Percentiles rank a stretch among this genome's conserved stretches.
Conservation (phyloP, 192 early-diverging fungal species). For the Rhizoclosmatium globosum region DNA sequence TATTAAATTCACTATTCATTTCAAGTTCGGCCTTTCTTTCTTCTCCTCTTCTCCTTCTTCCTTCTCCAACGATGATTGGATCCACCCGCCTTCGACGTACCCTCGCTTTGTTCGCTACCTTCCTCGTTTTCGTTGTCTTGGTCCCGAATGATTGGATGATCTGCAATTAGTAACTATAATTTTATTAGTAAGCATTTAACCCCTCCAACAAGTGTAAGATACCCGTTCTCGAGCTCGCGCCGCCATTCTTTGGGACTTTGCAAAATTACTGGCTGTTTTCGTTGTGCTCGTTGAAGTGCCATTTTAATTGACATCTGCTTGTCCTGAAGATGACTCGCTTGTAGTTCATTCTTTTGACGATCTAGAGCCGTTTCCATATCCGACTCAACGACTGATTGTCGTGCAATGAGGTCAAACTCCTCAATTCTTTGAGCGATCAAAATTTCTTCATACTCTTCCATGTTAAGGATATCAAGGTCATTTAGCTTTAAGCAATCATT, state of each 20-base stretch:
- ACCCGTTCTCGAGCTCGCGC: slow-evolving; percentile 34
- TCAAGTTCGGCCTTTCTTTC: neutral
- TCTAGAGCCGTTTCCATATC: slow-evolving; percentile 12
- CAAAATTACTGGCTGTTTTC: slow-evolving; percentile 23
- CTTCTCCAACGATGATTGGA: neutral
- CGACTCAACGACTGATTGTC: slow-evolving; percentile 14
- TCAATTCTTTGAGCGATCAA: slow-evolving; percentile 9
- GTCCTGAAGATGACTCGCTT: slow-evolving; percentile 10
- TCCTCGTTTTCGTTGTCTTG: slow-evolving; percentile 9
- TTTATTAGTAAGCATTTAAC: neutral
- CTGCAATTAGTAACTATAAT: slow-evolving; percentile 13
- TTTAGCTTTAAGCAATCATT: slow-evolving; percentile 12
- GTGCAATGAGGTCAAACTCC: slow-evolving; percentile 34
- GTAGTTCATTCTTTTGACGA: slow-evolving; percentile 5
- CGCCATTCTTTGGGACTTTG: slow-evolving; percentile 28
- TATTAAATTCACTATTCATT: slow-evolving; percentile 10
- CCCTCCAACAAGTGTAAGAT: no score
- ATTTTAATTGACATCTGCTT: slow-evolving; percentile 28
- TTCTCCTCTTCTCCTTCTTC: neutral
- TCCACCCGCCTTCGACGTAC: slow-evolving; percentile 1
- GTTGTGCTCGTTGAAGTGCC: neutral
- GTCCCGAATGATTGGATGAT: slow-evolving; percentile 35
- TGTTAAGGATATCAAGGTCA: slow-evolving; percentile 31
- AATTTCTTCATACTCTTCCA: slow-evolving; percentile 35
- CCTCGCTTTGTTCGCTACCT: neutral